Base-by-base conservation (phyloP, 2,329 filamentous ascomycete species). In the Neonectria ditissima region DNA sequence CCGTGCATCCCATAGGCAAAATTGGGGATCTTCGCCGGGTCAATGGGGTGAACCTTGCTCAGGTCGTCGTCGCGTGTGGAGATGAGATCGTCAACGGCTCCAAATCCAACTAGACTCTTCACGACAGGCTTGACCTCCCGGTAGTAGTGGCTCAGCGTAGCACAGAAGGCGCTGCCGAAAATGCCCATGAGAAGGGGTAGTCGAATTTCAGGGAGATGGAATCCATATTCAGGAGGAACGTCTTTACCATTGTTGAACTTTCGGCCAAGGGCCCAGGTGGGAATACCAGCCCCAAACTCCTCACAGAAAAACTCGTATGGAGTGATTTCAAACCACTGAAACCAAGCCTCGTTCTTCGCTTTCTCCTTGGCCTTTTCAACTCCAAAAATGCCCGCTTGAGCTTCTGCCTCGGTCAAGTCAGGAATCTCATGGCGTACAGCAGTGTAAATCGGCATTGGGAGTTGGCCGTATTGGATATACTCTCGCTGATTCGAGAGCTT, bases 81-180 rank as follows among this genome's bases (percentile, higher is more conserved):
- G 26, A 98, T 92, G 76, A 97, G 84, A 48, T 91, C 88, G 75
- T 98, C 94, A 24, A 99, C 83, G 2, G 91, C 86, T 10, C 83
- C 83, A 67, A 97, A 91, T 0, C 94, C 94, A 5, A 89, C 86
- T 22, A 97, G 80, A 13, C 89, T 90, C 69, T 87, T 88, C 20
- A 98, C 83, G 6, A 97, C 78, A 0, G 96, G 96, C n/a, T 92
- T 87, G 50, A 98, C 87, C 78, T 99, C 96, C 67, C 91, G 92
- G 80, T 98, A 98, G 77, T 99, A 99, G 77, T 98, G 96, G 45
- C 92, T 95, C 1, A 99, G 82, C 0, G 96, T 98, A 0, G 96
- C 96, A 72, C 96, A 98, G 75, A 99, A 98, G 3, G 96, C 96
- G 69, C 92, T 97, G 1, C 96, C 96, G 85, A 96, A 99, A n/a